A percentile compares a stretch with the other conserved stretches of the same genome.
Evolutionary conservation across 225 moss, liverwort and hornwort genomes (phyloP).

Genomic region (Lunularia cruciata): DNA sequence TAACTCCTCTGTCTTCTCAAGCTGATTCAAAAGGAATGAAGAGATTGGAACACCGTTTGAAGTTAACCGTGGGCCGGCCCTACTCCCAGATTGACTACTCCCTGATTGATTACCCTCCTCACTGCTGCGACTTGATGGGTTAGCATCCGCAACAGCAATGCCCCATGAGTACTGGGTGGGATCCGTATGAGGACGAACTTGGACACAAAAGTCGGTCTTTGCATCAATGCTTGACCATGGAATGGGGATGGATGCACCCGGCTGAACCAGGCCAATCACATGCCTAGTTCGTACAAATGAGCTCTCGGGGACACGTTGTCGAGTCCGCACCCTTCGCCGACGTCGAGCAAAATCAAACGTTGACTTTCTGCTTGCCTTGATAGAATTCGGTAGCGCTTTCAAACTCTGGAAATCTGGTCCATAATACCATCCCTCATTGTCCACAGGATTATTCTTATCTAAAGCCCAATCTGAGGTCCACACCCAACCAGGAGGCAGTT

Average conservation of each 20-base stretch:
- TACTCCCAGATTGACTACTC: slow-evolving; percentile 49
- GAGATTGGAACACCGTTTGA: slow-evolving; percentile 71
- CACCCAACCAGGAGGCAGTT: slow-evolving; percentile 85
- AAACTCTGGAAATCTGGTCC: slow-evolving; percentile 89
- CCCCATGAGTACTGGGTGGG: slow-evolving; percentile 73
- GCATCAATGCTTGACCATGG: slow-evolving; percentile 71
- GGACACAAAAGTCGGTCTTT: slow-evolving; percentile 85
- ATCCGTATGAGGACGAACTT: slow-evolving; percentile 82
- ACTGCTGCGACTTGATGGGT: slow-evolving; percentile 35
- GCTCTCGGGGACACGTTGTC: slow-evolving; percentile 84
- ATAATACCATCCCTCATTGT: slow-evolving; percentile 86
- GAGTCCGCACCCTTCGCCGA: slow-evolving; percentile 65
- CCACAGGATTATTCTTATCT: slow-evolving; percentile 63
- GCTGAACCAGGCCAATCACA: slow-evolving; percentile 68
- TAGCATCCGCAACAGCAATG: slow-evolving; percentile 61
- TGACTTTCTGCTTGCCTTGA: slow-evolving; percentile 69
- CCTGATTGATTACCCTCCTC: slow-evolving; percentile 38
- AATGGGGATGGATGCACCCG: slow-evolving; percentile 70
- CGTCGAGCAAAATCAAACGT: slow-evolving; percentile 89
- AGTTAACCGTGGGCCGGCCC: slow-evolving; percentile 42
- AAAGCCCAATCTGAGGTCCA: slow-evolving; percentile 90
- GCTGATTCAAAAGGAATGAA: slow-evolving; percentile 69
- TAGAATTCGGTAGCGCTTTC: slow-evolving; percentile 53
- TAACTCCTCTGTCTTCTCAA: slow-evolving; percentile 92
- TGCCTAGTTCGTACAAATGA: slow-evolving; percentile 74